These are phyloP conservation scores for Apiospora malaysiana DNA, from an alignment of 2,329 filamentous ascomycete genomes.

Conservation along the genomic window DNA sequence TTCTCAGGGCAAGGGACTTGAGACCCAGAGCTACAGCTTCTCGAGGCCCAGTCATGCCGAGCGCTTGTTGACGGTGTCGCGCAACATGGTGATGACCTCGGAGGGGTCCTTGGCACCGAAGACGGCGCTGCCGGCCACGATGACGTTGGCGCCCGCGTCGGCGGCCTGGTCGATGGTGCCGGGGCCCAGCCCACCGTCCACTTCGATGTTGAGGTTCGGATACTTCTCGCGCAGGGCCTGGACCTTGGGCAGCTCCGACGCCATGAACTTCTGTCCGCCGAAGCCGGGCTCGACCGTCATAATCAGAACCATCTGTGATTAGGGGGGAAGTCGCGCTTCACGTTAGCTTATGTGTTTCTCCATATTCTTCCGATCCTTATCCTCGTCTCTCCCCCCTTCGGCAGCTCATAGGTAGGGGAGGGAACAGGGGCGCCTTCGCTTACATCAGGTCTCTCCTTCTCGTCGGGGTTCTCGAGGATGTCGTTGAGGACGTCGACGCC, in stretches of 20 bases:
- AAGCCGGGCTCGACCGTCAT: slow-evolving; percentile 99
- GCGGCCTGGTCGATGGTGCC: slow-evolving; percentile 93
- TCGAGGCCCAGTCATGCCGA: slow-evolving; percentile 12
- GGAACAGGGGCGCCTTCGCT: slow-evolving; percentile 41
- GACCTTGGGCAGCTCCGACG: slow-evolving; percentile 93
- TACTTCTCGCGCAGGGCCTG: slow-evolving; percentile 81
- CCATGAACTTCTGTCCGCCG: slow-evolving; percentile 98
- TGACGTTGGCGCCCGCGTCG: slow-evolving; percentile 95
- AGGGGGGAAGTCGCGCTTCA: no score
- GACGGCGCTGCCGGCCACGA: slow-evolving; percentile 94
- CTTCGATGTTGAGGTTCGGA: slow-evolving; percentile 94
- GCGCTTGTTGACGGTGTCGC: slow-evolving; percentile 75
- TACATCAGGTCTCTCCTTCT: slow-evolving; percentile 86
- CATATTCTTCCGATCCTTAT: no score
- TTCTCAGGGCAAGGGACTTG: not conserved
- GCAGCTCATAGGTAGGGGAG: not conserved
- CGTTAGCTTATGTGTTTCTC: no score
- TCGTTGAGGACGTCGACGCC: slow-evolving; percentile 91
- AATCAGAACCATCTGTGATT: slow-evolving; percentile 86
- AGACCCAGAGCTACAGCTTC: not conserved
- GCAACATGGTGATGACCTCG: slow-evolving; percentile 83
- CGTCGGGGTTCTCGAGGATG: slow-evolving; percentile 75
- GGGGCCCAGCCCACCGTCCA: slow-evolving; percentile 89
- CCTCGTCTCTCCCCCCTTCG: no score
- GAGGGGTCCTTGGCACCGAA: slow-evolving; percentile 90